These are phyloP conservation scores for Bruguiera hainesii DNA, from an alignment of 441 rosid genomes.

Conservation along the genomic window DNA sequence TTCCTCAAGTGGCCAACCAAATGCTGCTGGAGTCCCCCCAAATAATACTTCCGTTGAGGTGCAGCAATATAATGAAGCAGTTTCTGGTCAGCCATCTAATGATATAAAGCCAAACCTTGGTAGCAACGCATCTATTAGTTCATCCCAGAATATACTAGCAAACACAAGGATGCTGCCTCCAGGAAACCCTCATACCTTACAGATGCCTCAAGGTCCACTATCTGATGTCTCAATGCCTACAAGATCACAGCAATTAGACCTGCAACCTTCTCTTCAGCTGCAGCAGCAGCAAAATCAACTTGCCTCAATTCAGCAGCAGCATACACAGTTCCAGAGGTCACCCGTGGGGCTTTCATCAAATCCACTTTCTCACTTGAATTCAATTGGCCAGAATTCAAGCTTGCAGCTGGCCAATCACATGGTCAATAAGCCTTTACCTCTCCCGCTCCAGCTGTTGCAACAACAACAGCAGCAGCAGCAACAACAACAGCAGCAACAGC, in stretches of 20 bases:
- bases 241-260: constrained; percentile 62
- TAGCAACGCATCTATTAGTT: constrained; percentile 43
- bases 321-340: constrained; percentile 71
- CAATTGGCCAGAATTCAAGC: constrained; percentile 64
- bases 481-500: constrained; percentile 49
- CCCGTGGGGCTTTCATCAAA: constrained; percentile 61
- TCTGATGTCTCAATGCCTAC: constrained; percentile 65
- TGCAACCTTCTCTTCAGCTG: constrained; percentile 46
- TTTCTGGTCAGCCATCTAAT: constrained; percentile 45
- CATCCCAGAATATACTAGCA: constrained; percentile 49
- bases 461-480: constrained; percentile 58
- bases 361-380: constrained; percentile 56
- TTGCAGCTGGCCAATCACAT: constrained; percentile 76
- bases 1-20: constrained; percentile 50
- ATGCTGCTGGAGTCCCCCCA: constrained; percentile 41
- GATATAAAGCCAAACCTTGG: constrained; percentile 59
- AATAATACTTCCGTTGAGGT: constrained; percentile 52
- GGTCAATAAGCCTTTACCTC: constrained; percentile 60
- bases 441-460: constrained; percentile 72
- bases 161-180: constrained; percentile 72
- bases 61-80: constrained; percentile 63
- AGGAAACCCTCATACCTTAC: constrained; percentile 68
- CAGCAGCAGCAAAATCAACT: constrained; percentile 52
- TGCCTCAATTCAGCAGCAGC: constrained; percentile 68
- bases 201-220: constrained; percentile 69